These are phyloP conservation scores for Candida albicans DNA, from an alignment of 1,139 yeast species.

Conservation along the genomic window DNA sequence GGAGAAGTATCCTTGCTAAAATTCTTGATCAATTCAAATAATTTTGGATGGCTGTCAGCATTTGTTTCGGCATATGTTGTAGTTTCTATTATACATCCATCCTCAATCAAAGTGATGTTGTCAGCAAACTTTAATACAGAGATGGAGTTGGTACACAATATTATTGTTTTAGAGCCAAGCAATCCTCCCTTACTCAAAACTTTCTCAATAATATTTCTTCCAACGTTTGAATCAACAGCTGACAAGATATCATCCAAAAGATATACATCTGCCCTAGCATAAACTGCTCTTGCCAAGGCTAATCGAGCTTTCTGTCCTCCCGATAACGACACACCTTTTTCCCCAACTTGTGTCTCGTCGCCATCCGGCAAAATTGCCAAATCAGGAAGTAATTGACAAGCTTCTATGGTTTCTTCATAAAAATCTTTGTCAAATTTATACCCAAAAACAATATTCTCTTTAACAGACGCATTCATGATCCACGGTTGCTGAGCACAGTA, in stretches of 20 bases:
- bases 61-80: conserved; percentile 23
- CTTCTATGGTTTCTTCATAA: conserved; percentile 75
- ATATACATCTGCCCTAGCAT: conserved; percentile 90
- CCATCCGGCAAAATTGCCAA: conserved; percentile 81
- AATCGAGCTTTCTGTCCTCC: conserved; percentile 98
- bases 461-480: conserved; percentile 90
- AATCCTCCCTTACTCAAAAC: conserved; percentile 30
- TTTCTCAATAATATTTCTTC: conserved; percentile 57
- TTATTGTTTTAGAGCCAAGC: conserved; percentile 27
- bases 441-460: conserved; percentile 88
- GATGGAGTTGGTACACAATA: conserved; percentile 35
- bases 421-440: conserved; percentile 78
- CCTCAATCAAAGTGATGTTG: conserved; percentile 25
- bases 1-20: conserved; percentile 17
- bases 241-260: conserved; percentile 78
- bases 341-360: conserved; percentile 90
- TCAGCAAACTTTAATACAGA: conserved; percentile 30
- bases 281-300: conserved; percentile 91
- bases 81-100: conserved; percentile 28
- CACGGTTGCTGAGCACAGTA: conserved; percentile 37
- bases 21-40: conserved; percentile 25
- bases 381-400: conserved; percentile 88
- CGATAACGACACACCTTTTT: conserved; percentile 91
- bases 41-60: conserved; percentile 22
- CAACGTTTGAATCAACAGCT: conserved; percentile 95